Base-by-base conservation (phyloP, 1,139 yeast species). In the Blastobotrys illinoisensis region DNA sequence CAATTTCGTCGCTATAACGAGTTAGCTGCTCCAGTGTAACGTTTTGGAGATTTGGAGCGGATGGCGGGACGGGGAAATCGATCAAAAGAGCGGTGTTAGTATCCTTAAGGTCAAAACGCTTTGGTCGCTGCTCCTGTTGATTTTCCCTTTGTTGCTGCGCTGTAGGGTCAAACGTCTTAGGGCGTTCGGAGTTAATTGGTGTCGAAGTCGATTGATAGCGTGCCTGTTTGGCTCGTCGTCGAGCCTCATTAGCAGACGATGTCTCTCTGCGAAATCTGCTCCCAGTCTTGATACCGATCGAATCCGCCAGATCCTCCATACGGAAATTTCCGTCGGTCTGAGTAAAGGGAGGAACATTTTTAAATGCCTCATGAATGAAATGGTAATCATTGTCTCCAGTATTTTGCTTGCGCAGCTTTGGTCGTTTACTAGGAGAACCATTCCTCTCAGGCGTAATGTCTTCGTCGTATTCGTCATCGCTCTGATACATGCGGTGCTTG, bases 341-440 rank as follows among this genome's bases (percentile, higher is more conserved):
- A 1, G 76, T 72, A 55, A 75, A 73, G 3, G 79, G 79, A 1
- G 78, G 71, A 1, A 71, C 68, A 9, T 64, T 63, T 2, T 55
- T 52, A 14, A 71, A 59, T 5, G 58, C 61, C 6, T 40, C 40
- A n/a, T 32, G 40, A 32, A 46, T 16, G 19, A 46, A 46, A 14
- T 46, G 48, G 40, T n/a, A 24, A 32, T 46, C 40, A 26, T 14
- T 28, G 40, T 19, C 18, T 11, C 47, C 47, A 20, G 24, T 45
- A 21, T 45, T 20, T 3, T 20, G 18, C 47, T 23, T 20, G 13
- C 24, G 47, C 47, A 23, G 47, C 11, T 45, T 18, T 5, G 18
- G 47, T 9, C 24, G 23, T 21, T 45, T 18, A 20, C 28, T 26
- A 14, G 40, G 40, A n/a, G 40, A 32, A 3, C 40, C 40, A 3